Conservation (phyloP, 1,284 basidiomycete species). For the Trichosporon sp. region DNA sequence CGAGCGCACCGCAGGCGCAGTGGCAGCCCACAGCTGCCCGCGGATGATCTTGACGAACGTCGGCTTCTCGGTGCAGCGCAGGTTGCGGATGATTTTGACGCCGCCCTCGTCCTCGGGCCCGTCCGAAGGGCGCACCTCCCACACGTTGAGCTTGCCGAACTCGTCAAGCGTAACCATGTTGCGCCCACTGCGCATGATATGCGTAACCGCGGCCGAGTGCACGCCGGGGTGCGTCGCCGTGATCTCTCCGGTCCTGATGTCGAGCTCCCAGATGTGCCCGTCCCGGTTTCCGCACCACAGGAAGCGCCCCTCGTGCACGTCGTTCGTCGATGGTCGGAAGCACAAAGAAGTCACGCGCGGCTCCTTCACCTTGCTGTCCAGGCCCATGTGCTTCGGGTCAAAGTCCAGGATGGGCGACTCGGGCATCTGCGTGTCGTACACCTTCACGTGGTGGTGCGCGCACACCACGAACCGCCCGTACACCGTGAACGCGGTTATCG, state of each 20-base stretch:
- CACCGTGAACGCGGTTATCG: constrained; percentile 57
- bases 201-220: constrained; percentile 63
- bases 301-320: constrained; percentile 51
- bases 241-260: constrained; percentile 60
- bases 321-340: constrained; percentile 60
- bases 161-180: constrained; percentile 78
- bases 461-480: constrained; percentile 63
- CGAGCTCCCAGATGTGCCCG: constrained; percentile 75
- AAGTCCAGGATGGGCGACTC: constrained; percentile 52
- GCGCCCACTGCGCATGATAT: constrained; percentile 65
- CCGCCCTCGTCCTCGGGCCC: constrained; percentile 37
- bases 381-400: constrained; percentile 60
- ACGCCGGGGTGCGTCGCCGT: constrained; percentile 58
- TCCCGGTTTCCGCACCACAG: constrained; percentile 87
- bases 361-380: constrained; percentile 59
- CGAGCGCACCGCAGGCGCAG: constrained; percentile 45
- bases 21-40: constrained; percentile 70
- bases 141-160: constrained; percentile 72
- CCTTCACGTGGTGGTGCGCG: constrained; percentile 60
- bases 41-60: constrained; percentile 70
- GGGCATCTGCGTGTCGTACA: constrained; percentile 51
- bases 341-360: constrained; percentile 69
- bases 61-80: constrained; percentile 72
- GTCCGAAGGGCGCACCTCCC: constrained; percentile 48
- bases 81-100: constrained; percentile 55